Conservation (phyloP, 163 green algal species). For the Trebouxia gelatinosa region DNA sequence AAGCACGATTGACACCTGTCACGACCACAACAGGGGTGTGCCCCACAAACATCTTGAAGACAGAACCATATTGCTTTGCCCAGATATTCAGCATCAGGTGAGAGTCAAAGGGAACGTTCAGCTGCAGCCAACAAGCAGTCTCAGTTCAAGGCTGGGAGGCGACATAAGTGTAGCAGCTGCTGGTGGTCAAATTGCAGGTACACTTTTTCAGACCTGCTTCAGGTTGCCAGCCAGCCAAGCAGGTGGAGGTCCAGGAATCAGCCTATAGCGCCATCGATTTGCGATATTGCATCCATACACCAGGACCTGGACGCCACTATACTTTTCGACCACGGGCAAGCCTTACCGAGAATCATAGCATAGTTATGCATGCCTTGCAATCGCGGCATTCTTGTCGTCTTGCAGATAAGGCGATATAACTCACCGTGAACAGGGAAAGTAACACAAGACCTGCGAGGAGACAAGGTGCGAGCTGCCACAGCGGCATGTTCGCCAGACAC, state of each 20-base stretch:
- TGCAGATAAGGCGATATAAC: too few species aligned
- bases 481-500: too few species aligned
- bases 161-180: neutral
- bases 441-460: too few species aligned
- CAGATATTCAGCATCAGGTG: conserved; percentile 2
- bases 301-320: neutral
- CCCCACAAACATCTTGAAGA: conserved; percentile 31
- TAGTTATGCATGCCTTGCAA: too few species aligned
- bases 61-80: conserved; percentile 13
- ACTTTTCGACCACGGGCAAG: too few species aligned
- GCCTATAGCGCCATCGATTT: neutral
- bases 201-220: too few species aligned
- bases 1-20: conserved; percentile 6
- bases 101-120: conserved; percentile 14
- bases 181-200: too few species aligned
- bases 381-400: too few species aligned
- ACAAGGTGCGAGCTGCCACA: too few species aligned
- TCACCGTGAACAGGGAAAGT: too few species aligned
- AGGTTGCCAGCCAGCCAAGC: conserved; percentile 16
- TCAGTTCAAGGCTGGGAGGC: neutral
- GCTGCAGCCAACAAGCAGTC: neutral
- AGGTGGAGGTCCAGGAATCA: conserved; percentile 1
- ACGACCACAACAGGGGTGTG: conserved; percentile 11
- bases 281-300: neutral
- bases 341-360: too few species aligned